phyloP scores from a whole-genome alignment of 2,329 filamentous ascomycete species.

The Rhynchosporium graminicola region DNA sequence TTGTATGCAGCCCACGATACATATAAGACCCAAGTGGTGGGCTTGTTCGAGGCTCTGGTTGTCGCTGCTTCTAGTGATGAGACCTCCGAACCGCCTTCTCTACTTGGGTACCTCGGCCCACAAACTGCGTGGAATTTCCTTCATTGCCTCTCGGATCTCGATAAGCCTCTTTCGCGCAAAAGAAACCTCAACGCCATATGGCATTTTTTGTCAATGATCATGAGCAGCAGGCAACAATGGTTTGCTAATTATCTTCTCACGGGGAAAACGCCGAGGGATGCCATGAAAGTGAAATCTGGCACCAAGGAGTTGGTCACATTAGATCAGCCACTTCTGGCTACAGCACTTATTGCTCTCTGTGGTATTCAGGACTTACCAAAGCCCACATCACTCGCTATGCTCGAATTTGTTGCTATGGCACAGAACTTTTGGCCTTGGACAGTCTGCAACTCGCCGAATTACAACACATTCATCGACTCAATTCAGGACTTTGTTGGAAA shows the following conservation, averaged over 20 bases:
- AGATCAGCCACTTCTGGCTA: constrained; percentile 68
- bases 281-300: constrained; percentile 55
- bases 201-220: constrained; percentile 81
- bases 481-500: constrained; percentile 69
- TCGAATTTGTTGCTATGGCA: constrained; percentile 84
- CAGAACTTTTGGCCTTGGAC: constrained; percentile 98
- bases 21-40: constrained; percentile 66
- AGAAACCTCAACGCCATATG: constrained; percentile 71
- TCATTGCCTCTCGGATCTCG: constrained; percentile 72
- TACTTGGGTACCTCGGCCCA: constrained; percentile 86
- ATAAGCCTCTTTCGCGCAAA: constrained; percentile 69
- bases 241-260: constrained; percentile 92
- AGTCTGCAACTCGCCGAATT: constrained; percentile 74
- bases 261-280: constrained; percentile 78
- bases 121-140: constrained; percentile 84
- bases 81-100: constrained; percentile 79
- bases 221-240: constrained; percentile 92
- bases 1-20: constrained; percentile 69
- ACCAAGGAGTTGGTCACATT: constrained; percentile 47
- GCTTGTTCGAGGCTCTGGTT: constrained; percentile 73
- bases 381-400: constrained; percentile 69
- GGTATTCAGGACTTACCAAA: constrained; percentile 64
- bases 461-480: constrained; percentile 70
- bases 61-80: constrained; percentile 62
- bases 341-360: constrained; percentile 70